A percentile compares a stretch with the other conserved stretches of the same genome.
Evolutionary conservation across 192 early-diverging fungal species (phyloP).

Genomic region (Pilobolus umbonatus): DNA sequence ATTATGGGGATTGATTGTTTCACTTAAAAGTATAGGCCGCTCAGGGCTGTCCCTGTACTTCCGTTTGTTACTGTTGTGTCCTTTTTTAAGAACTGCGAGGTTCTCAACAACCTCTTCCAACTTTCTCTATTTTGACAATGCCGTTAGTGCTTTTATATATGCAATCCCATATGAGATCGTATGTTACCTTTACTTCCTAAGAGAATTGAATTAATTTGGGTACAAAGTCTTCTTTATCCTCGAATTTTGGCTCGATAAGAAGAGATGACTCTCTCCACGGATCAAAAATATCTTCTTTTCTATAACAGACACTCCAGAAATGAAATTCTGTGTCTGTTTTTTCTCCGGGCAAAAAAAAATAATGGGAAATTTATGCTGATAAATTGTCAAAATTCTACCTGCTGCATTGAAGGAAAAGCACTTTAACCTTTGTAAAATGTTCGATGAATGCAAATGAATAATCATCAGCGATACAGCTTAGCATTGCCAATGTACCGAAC

Average conservation of each 20-base stretch:
- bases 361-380: background rate
- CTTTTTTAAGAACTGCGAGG: background rate
- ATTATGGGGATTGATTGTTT: conserved; percentile 3
- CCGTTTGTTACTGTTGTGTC: background rate
- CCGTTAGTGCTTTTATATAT: background rate
- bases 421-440: background rate
- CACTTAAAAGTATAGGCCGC: background rate
- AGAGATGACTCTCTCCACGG: background rate
- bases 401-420: conserved; percentile 5
- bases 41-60: background rate
- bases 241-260: background rate
- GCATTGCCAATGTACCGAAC: background rate
- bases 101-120: background rate
- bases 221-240: background rate
- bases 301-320: background rate
- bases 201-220: conserved; percentile 2
- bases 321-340: background rate
- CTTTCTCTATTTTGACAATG: background rate
- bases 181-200: background rate
- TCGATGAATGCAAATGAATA: background rate
- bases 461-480: background rate
- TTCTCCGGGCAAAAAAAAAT: background rate
- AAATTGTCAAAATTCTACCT: background rate
- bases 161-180: background rate
- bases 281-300: background rate